Percentiles rank a stretch among this genome's conserved stretches.
These are phyloP conservation scores for Rhodosporidiobolus odoratus DNA, from an alignment of 768 basidiomycete species.

Conservation along the genomic window DNA sequence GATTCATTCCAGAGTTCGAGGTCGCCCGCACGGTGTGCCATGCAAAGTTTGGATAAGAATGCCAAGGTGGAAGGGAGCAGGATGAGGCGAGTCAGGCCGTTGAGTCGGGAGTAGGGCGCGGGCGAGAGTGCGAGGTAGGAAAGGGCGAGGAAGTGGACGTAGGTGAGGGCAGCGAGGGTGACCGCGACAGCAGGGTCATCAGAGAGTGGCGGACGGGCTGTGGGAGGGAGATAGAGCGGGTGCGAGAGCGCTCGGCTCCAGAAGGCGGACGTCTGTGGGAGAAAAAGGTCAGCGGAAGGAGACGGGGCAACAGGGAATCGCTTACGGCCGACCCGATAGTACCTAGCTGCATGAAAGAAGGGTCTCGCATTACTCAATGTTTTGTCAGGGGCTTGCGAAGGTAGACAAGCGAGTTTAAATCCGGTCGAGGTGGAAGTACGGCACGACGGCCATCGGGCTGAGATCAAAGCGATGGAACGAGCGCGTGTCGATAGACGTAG, in stretches of 20 bases:
- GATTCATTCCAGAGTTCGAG: neutral
- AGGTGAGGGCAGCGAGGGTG: neutral
- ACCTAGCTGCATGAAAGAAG: no score
- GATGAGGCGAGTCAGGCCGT: neutral
- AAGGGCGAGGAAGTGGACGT: neutral
- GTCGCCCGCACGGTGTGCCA: neutral
- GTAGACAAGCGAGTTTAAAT: no score
- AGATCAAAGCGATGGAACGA: no score
- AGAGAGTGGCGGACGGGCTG: neutral
- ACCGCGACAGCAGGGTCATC: neutral
- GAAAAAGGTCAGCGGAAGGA: neutral
- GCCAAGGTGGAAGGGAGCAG: neutral
- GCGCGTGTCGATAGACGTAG: no score
- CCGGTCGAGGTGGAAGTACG: no score
- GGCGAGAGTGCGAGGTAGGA: neutral
- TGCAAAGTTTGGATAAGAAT: neutral
- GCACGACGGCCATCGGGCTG: no score
- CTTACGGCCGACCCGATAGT: no score
- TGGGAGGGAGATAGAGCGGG: neutral
- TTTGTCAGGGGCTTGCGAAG: no score
- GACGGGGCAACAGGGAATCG: no score
- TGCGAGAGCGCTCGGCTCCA: neutral
- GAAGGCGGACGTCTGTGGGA: neutral
- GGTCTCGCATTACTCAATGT: no score
- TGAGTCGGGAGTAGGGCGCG: neutral